These are phyloP conservation scores for Cyberlindnera petersonii DNA, from an alignment of 805 yeast species.

Conservation along the genomic window DNA sequence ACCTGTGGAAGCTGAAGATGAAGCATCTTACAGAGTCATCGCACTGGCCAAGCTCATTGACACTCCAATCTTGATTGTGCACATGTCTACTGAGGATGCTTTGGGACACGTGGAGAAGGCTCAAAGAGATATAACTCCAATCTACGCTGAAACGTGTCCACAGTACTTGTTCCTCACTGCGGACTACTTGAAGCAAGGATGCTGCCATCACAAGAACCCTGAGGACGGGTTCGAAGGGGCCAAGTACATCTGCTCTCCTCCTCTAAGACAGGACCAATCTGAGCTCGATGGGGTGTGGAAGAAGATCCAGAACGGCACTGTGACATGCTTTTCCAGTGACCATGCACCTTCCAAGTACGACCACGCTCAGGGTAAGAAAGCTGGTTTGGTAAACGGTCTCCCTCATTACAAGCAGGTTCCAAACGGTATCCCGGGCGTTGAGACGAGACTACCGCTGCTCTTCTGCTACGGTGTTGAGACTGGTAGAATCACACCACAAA, in stretches of 20 bases:
- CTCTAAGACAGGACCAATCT: conserved; percentile 36
- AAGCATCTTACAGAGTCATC: conserved; percentile 47
- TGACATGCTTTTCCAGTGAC: conserved; percentile 43
- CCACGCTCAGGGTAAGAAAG: conserved; percentile 39
- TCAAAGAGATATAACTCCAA: conserved; percentile 38
- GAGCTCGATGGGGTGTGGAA: conserved; percentile 44
- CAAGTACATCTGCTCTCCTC: conserved; percentile 48
- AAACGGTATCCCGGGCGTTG: conserved; percentile 48
- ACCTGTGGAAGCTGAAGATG: conserved; percentile 44
- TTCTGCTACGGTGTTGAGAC: conserved; percentile 42
- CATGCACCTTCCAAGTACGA: conserved; percentile 45
- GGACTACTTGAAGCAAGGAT: conserved; percentile 31
- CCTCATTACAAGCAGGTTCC: conserved; percentile 43
- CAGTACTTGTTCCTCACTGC: conserved; percentile 44
- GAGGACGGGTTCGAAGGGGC: conserved; percentile 43
- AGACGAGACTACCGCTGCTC: conserved; percentile 42
- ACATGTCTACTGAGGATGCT: conserved; percentile 43
- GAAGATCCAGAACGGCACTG: conserved; percentile 43
- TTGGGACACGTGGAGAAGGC: conserved; percentile 39
- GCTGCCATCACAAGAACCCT: conserved; percentile 25
- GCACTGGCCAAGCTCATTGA: conserved; percentile 40
- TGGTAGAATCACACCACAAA: conserved; percentile 37
- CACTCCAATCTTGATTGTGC: conserved; percentile 44
- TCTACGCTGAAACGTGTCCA: conserved; percentile 48
- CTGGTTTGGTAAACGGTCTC: conserved; percentile 37